phyloP scores from a whole-genome alignment of 768 basidiomycete species.

The Leccinum boreale region DNA sequence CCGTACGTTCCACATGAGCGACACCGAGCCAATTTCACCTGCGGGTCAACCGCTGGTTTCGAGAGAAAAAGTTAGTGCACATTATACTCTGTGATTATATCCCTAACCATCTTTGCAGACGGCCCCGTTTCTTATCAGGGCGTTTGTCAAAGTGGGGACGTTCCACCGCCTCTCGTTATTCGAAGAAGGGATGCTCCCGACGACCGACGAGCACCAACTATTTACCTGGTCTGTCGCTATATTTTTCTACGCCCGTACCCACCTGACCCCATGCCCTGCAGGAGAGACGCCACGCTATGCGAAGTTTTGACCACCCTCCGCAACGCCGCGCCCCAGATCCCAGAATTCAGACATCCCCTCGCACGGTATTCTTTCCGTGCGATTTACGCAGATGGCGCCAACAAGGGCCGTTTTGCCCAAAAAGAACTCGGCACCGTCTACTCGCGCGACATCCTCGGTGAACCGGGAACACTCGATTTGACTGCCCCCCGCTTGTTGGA shows the following conservation, averaged over 20 bases:
- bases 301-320: conserved; percentile 79
- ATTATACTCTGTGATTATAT: not conserved
- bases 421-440: conserved; percentile 83
- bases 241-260: not conserved
- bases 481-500: conserved; percentile 61
- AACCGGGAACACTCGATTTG: conserved; percentile 59
- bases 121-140: conserved; percentile 75
- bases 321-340: conserved; percentile 59
- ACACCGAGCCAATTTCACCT: conserved; percentile 42
- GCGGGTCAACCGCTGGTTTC: conserved; percentile 47
- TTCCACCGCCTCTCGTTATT: conserved; percentile 75
- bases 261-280: conserved; percentile 24
- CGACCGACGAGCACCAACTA: conserved; percentile 78
- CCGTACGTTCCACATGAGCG: conserved; percentile 20
- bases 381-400: conserved; percentile 70
- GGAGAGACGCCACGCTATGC: conserved; percentile 80
- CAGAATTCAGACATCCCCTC: conserved; percentile 78
- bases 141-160: conserved; percentile 78
- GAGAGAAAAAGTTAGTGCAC: conserved; percentile 50
- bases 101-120: conserved; percentile 42
- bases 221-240: conserved; percentile 62
- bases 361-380: conserved; percentile 80
- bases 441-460: conserved; percentile 81
- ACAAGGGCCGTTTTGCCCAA: conserved; percentile 66
- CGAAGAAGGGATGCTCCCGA: conserved; percentile 73